phyloP scores from a whole-genome alignment of 2,329 filamentous ascomycete genomes.

The Nemania abortiva region DNA sequence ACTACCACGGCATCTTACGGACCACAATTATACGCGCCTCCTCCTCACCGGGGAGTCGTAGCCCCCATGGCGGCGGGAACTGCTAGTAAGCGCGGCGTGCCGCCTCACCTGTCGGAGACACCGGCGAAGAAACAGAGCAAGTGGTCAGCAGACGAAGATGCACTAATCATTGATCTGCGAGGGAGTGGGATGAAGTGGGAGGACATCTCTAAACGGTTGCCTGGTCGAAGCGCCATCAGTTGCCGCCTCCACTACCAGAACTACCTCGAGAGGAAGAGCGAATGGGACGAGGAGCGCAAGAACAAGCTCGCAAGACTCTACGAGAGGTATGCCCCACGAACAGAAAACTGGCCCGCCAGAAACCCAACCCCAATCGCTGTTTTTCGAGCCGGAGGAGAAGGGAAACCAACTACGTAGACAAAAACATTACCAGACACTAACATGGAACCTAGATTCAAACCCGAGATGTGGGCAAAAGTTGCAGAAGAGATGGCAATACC shows the following conservation, averaged over 20 bases:
- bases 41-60: slow-evolving; percentile 48
- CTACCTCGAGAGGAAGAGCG: slow-evolving; percentile 90
- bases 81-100: slow-evolving; percentile 63
- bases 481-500: slow-evolving; percentile 95
- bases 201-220: slow-evolving; percentile 91
- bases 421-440: slow-evolving; percentile 43
- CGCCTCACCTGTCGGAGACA: slow-evolving; percentile 69
- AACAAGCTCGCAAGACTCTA: slow-evolving; percentile 96
- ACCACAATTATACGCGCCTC: slow-evolving; percentile 46
- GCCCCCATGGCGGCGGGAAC: slow-evolving; percentile 49
- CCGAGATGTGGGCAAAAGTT: slow-evolving; percentile 97
- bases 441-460: slow-evolving; percentile 79
- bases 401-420: slow-evolving; percentile 8
- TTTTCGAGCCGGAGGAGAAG: slow-evolving; percentile 5
- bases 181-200: slow-evolving; percentile 98
- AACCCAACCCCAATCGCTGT: slow-evolving; percentile 15
- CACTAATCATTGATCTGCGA: slow-evolving; percentile 91
- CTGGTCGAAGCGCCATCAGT: slow-evolving; percentile 91
- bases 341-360: slow-evolving; percentile 15
- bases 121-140: slow-evolving; percentile 96
- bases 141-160: slow-evolving; percentile 94
- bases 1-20: slow-evolving; percentile 48
- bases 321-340: slow-evolving; percentile 77
- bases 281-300: slow-evolving; percentile 98
- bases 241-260: slow-evolving; percentile 97